Evolutionary conservation across 805 yeast genomes (phyloP).

Genomic region (Saturnispora kantuleensis): DNA sequence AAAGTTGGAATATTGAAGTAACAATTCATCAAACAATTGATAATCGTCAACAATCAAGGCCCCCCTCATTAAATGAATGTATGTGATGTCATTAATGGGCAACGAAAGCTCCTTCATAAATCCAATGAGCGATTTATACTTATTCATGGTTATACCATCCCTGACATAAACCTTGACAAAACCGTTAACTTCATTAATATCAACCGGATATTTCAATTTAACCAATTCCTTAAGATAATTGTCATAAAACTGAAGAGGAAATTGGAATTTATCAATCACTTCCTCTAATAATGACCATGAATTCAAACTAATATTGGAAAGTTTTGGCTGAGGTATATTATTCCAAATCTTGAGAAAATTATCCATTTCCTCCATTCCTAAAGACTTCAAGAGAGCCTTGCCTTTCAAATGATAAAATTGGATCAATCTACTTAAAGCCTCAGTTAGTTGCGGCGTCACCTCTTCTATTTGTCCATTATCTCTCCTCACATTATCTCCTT

Average conservation of each 20-base stretch:
- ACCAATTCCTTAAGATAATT: conserved; percentile 6
- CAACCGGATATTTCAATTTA: neutral
- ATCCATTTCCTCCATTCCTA: conserved; percentile 2
- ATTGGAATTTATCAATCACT: neutral
- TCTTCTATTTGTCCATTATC: neutral
- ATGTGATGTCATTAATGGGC: conserved; percentile 11
- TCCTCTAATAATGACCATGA: neutral
- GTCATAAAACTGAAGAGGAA: conserved; percentile 2
- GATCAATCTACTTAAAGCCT: neutral
- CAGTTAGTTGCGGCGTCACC: neutral
- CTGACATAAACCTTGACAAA: conserved; percentile 1
- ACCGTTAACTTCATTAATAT: conserved; percentile 1
- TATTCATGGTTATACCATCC: neutral
- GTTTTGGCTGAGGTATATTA: conserved; percentile 4
- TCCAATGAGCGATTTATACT: neutral
- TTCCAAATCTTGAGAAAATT: conserved; percentile 7
- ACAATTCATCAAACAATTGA: conserved; percentile 13
- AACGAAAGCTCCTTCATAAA: neutral
- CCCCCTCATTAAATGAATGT: conserved; percentile 14
- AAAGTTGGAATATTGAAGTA: conserved; percentile 11
- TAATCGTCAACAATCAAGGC: conserved; percentile 12
- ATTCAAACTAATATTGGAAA: conserved; percentile 3
- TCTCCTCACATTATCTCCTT: neutral
- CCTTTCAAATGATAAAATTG: neutral
- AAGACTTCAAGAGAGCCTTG: conserved; percentile 1